phyloP scores from a whole-genome alignment of 257 asterid genomes.

The Hygrophila difformis region DNA sequence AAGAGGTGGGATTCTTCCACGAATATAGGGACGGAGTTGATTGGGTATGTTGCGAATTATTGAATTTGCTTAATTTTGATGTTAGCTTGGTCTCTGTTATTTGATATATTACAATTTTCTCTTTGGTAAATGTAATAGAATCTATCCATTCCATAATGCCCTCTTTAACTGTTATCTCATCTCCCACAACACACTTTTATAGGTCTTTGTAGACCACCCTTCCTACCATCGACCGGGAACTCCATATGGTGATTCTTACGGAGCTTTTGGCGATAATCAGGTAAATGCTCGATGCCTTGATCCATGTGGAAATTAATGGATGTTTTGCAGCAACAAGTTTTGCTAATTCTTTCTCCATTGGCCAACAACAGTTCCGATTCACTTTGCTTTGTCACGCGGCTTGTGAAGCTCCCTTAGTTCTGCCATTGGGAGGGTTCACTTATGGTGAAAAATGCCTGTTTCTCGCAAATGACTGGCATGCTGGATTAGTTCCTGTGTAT shows the following conservation, averaged over 20 bases:
- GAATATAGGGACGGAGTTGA: constrained; percentile 94
- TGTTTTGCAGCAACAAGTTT: constrained; percentile 5
- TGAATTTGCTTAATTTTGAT: constrained; percentile 6
- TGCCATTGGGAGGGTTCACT: constrained; percentile 86
- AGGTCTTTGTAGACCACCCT: constrained; percentile 91
- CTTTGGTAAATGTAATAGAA: background rate
- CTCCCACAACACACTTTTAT: constrained; percentile 2
- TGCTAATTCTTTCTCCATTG: constrained; percentile 19
- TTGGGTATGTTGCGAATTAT: constrained; percentile 52
- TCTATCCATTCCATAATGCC: background rate
- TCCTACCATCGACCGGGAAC: constrained; percentile 87
- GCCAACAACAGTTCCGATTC: constrained; percentile 71
- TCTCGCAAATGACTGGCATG: constrained; percentile 98
- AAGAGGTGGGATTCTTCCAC: constrained; percentile 78
- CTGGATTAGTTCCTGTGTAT: constrained; percentile 94
- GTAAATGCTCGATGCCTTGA: constrained; percentile 28
- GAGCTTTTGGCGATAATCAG: constrained; percentile 99
- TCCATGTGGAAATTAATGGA: constrained; percentile 7
- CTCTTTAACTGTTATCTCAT: background rate
- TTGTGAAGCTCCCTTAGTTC: constrained; percentile 95
- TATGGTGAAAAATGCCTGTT: constrained; percentile 89
- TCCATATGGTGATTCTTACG: constrained; percentile 83
- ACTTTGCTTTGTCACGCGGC: constrained; percentile 95
- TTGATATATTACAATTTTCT: no score
- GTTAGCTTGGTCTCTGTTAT: no score